phyloP scores from a whole-genome alignment of 768 basidiomycete genomes.

The Lactarius trivialis region DNA sequence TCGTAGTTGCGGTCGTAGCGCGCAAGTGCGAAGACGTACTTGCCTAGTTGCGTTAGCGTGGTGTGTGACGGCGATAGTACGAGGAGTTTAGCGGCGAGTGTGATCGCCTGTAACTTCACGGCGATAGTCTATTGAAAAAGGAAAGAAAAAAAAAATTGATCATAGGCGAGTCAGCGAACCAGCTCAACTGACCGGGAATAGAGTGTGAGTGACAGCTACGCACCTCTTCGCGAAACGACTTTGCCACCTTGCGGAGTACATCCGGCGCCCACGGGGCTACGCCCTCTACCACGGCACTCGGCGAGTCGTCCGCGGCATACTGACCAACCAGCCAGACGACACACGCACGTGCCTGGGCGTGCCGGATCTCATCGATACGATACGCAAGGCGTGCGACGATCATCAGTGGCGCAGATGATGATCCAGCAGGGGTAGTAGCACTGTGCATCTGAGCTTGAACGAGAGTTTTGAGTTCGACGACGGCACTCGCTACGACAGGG shows the following conservation, averaged over 20 bases:
- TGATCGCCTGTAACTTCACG: constrained; percentile 81
- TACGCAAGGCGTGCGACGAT: constrained; percentile 78
- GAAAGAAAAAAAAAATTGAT: not conserved
- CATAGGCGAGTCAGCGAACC: not conserved
- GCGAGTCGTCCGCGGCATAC: constrained; percentile 53
- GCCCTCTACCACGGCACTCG: constrained; percentile 39
- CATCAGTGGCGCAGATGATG: constrained; percentile 36
- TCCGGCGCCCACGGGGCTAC: constrained; percentile 83
- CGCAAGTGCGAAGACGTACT: constrained; percentile 77
- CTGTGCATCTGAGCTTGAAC: constrained; percentile 58
- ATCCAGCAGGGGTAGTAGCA: constrained; percentile 25
- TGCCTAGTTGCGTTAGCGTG: constrained; percentile 47
- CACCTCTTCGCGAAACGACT: constrained; percentile 69
- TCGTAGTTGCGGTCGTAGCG: constrained; percentile 87
- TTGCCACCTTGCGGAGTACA: constrained; percentile 72
- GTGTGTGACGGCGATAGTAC: constrained; percentile 54
- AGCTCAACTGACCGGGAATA: not conserved
- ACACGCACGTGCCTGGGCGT: constrained; percentile 77
- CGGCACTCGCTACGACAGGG: constrained; percentile 67
- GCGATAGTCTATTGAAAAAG: constrained; percentile 39
- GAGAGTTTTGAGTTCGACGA: constrained; percentile 79
- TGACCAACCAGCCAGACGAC: constrained; percentile 93
- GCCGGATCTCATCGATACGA: constrained; percentile 71
- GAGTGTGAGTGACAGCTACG: constrained; percentile 10
- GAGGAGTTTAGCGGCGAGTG: constrained; percentile 80